Percentiles rank a stretch among this genome's conserved stretches.
Evolutionary conservation across 2,329 filamentous ascomycete species (phyloP).

Genomic region (Ophiocordyceps unilateralis): DNA sequence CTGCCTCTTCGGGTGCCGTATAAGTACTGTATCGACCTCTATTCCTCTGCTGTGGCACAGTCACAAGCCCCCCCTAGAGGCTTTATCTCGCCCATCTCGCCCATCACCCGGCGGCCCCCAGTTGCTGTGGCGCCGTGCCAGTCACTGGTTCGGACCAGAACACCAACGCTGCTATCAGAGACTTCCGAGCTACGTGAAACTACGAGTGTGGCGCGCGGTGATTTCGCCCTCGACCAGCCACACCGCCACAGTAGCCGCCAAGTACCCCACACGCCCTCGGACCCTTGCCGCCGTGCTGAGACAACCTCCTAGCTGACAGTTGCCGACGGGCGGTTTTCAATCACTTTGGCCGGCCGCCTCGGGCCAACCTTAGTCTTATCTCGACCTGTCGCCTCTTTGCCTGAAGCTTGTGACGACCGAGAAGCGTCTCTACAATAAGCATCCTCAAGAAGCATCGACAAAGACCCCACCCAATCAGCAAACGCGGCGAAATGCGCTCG

Average conservation of each 20-base stretch:
- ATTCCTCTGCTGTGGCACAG: background rate
- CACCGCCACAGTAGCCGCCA: background rate
- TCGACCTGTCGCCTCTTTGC: background rate
- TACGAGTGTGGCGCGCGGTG: background rate
- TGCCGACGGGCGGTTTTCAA: background rate
- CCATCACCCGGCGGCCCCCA: background rate
- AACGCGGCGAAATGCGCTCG: constrained; percentile 1
- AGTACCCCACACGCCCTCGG: background rate
- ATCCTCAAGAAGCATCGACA: background rate
- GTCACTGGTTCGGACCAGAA: background rate
- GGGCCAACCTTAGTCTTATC: background rate
- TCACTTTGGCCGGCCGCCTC: background rate
- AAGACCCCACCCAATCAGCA: background rate
- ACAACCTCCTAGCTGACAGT: background rate
- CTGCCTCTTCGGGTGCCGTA: background rate
- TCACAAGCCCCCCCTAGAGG: background rate
- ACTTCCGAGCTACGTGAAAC: background rate
- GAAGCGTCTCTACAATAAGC: too few relatives aligned
- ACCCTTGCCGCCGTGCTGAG: background rate
- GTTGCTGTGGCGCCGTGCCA: background rate
- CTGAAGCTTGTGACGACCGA: background rate
- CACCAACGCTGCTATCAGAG: background rate
- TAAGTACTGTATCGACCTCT: background rate
- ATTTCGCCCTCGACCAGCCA: background rate
- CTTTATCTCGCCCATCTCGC: background rate